Conservation (phyloP, 768 basidiomycete genomes). For the Mycena leptocephala region DNA sequence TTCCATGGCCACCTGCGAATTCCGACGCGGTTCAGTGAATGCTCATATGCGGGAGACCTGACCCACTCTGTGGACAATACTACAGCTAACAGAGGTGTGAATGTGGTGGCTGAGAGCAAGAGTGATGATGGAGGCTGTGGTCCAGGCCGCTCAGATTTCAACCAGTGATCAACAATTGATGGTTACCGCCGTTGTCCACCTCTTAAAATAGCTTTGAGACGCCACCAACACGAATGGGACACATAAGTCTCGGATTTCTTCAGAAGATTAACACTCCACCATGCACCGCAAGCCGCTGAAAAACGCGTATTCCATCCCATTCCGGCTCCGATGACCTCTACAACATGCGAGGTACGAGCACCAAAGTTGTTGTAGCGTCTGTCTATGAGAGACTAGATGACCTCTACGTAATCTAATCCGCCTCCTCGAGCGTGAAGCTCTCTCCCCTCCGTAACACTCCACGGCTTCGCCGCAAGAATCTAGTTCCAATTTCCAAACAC, state of each 20-base stretch:
- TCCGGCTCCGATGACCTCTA: no score
- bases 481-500: neutral
- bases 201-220: neutral
- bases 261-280: no score
- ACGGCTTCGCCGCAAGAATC: neutral
- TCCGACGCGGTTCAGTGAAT: neutral
- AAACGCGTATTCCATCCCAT: no score
- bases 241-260: no score
- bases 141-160: neutral
- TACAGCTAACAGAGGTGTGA: neutral
- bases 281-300: no score
- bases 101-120: neutral
- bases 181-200: neutral
- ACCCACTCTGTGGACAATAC: neutral
- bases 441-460: neutral
- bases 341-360: no score
- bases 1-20: neutral
- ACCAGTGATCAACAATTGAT: neutral
- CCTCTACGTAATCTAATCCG: no score
- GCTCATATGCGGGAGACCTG: neutral
- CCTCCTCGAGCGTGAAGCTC: neutral
- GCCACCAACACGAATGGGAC: neutral
- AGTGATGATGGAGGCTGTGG: neutral
- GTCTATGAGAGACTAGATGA: no score
- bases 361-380: no score